Base-by-base conservation (phyloP, 1,139 yeast genomes). In the Nakaseomyces uthaithaninus region DNA sequence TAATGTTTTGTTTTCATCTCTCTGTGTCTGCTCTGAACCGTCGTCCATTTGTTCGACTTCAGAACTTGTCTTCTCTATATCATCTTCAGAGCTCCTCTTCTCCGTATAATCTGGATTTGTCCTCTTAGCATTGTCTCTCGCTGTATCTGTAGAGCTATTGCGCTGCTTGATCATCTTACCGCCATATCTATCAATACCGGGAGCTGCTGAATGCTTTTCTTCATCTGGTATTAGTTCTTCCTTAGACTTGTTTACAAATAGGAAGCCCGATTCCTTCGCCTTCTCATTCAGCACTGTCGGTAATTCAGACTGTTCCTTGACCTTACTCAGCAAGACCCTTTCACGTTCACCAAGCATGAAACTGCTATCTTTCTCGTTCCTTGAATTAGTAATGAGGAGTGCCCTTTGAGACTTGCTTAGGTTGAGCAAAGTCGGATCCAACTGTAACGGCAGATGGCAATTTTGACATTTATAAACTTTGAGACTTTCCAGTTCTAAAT, bases 381-480 rank as follows among this genome's bases (percentile, higher is more conserved):
- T n/a, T 3, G 24, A 12, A 8, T 11, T 22, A n/a, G 35, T 24
- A n/a, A 60, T 39, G 12, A 77, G 55, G 15, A 77, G 58, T 38
- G 70, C 69, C 15, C 70, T 59, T 51, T 78, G 83, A 0, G 80
- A 75, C 27, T 66, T 59, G 42, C 75, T 71, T 30, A 78, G 57
- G 30, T 71, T 74, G 28, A 66, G 56, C 24, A 79, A 50, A 0
- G 83, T 74, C 22, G 69, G 69, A 51, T 77, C 82, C 11, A 78
- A 63, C 18, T 65, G 62, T 38, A 79, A 51, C 2, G 85, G 82
- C 25, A 77, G 62, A 39, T 75, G 69, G 54, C 87, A 79, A 43
- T 75, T 64, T 52, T 77, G 81, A 55, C 87, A 79, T 42, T 31
- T 31, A 25, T n/a, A 31, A 15, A 31, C 35, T 60, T 60, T 31